A percentile compares a stretch with the other conserved stretches of the same genome.
These are phyloP conservation scores for Cotoneaster glaucophyllus DNA, from an alignment of 306 rosid species.

Conservation along the genomic window DNA sequence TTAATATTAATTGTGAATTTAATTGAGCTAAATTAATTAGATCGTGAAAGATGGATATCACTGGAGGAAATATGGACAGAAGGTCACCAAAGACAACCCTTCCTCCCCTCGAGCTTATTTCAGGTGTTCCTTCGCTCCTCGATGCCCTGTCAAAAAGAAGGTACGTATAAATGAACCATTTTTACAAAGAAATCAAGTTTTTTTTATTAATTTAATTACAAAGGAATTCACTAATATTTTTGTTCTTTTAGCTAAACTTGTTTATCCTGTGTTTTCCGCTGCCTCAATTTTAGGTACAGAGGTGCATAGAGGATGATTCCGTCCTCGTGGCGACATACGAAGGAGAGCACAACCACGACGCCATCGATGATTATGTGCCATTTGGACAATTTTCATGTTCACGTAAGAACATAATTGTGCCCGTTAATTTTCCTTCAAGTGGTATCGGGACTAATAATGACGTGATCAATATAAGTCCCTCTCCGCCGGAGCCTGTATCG, in stretches of 20 bases:
- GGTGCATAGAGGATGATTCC: constrained; percentile 45
- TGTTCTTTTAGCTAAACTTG: background rate
- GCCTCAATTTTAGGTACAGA: constrained; percentile 49
- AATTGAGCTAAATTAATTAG: background rate
- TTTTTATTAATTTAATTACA: background rate
- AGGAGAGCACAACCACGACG: constrained; percentile 65
- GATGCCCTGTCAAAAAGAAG: constrained; percentile 73
- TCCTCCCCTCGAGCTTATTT: constrained; percentile 74
- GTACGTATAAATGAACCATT: constrained; percentile 14
- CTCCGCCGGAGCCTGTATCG: constrained; percentile 10
- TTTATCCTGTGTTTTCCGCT: background rate
- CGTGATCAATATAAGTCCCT: background rate
- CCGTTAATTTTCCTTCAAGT: background rate
- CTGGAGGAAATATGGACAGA: constrained; percentile 86
- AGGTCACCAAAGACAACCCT: constrained; percentile 69
- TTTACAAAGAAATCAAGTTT: background rate
- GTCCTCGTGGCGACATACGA: constrained; percentile 59
- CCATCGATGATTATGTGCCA: background rate
- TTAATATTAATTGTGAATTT: background rate
- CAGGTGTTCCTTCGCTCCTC: constrained; percentile 67
- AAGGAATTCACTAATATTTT: background rate
- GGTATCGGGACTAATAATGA: background rate
- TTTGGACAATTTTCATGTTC: constrained; percentile 26
- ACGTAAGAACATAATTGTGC: background rate
- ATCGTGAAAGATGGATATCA: constrained; percentile 52